A percentile compares a stretch with the other conserved stretches of the same genome.
phyloP scores from a whole-genome alignment of 768 basidiomycete genomes.

The Brasilioporus rufonigricans region DNA sequence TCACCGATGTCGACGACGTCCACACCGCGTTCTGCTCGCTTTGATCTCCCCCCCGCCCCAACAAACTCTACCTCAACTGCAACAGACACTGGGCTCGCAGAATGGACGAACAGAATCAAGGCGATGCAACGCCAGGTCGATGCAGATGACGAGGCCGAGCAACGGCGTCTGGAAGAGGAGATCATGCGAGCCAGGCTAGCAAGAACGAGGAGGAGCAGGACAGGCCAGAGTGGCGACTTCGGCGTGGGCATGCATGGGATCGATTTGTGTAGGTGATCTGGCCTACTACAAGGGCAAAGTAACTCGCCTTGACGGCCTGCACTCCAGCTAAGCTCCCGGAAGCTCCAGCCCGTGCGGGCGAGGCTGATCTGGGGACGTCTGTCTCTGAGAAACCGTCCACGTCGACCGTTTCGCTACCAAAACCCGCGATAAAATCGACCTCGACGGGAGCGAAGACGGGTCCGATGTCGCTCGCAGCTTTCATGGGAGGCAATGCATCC shows the following conservation, averaged over 20 bases:
- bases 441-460: slow-evolving; percentile 32
- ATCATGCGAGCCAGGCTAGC: slow-evolving; percentile 51
- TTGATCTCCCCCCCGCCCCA: slow-evolving; percentile 40
- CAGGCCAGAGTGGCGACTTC: slow-evolving; percentile 35
- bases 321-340: slow-evolving; percentile 26
- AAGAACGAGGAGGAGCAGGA: slow-evolving; percentile 37
- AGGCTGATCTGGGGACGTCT: slow-evolving; percentile 10
- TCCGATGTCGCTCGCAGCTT: slow-evolving; percentile 72
- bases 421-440: slow-evolving; percentile 11
- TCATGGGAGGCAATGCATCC: slow-evolving; percentile 76
- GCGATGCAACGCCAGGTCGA: slow-evolving; percentile 80
- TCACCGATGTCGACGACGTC: slow-evolving; percentile 28
- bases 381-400: slow-evolving; percentile 4
- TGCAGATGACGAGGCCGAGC: slow-evolving; percentile 75
- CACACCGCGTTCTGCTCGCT: slow-evolving; percentile 29
- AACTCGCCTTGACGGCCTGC: not conserved
- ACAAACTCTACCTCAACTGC: slow-evolving; percentile 13
- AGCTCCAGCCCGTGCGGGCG: slow-evolving; percentile 1
- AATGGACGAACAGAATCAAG: slow-evolving; percentile 81
- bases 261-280: slow-evolving; percentile 31
- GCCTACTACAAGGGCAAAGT: not conserved
- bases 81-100: slow-evolving; percentile 66
- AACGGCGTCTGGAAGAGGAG: slow-evolving; percentile 59
- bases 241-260: slow-evolving; percentile 38
- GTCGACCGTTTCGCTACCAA: slow-evolving; percentile 6